Percentiles rank a stretch among this genome's conserved stretches.
These are phyloP conservation scores for Calocybe indica DNA, from an alignment of 768 basidiomycete genomes.

Conservation along the genomic window DNA sequence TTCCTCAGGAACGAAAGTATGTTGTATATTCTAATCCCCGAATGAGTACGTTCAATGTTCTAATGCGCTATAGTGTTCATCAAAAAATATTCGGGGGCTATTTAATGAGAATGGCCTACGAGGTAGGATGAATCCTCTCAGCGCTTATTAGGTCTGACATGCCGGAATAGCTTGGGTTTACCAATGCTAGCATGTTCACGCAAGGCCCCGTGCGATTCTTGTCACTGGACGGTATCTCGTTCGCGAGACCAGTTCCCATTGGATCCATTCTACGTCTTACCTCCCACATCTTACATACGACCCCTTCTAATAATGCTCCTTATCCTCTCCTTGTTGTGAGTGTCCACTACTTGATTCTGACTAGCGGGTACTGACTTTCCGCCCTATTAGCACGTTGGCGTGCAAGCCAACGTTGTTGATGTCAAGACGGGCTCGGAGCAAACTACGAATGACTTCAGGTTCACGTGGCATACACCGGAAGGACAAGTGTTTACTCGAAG, in stretches of 20 bases:
- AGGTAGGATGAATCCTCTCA: conserved; percentile 32
- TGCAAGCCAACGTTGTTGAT: conserved; percentile 68
- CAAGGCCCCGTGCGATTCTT: conserved; percentile 63
- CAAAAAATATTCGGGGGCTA: conserved; percentile 81
- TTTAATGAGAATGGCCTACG: conserved; percentile 63
- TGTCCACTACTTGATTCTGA: conserved; percentile 3
- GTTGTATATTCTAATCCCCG: conserved; percentile 14
- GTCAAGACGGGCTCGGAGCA: conserved; percentile 57
- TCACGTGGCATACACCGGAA: conserved; percentile 57
- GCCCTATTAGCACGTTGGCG: conserved; percentile 55
- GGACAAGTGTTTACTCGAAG: conserved; percentile 29
- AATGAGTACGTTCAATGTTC: background rate
- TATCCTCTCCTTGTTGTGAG: conserved; percentile 59
- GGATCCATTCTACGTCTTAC: conserved; percentile 74
- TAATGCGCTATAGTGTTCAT: conserved; percentile 47
- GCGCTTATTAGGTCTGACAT: background rate
- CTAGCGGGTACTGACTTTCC: background rate
- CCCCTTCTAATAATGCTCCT: conserved; percentile 26
- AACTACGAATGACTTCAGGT: conserved; percentile 71
- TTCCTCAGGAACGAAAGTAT: conserved; percentile 81
- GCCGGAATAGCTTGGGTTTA: conserved; percentile 54
- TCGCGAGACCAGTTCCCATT: conserved; percentile 76
- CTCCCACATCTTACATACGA: conserved; percentile 59
- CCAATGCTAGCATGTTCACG: conserved; percentile 66
- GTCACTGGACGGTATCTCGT: conserved; percentile 75